Base-by-base conservation (phyloP, 2,329 filamentous ascomycete genomes). In the Fusarium sp. region DNA sequence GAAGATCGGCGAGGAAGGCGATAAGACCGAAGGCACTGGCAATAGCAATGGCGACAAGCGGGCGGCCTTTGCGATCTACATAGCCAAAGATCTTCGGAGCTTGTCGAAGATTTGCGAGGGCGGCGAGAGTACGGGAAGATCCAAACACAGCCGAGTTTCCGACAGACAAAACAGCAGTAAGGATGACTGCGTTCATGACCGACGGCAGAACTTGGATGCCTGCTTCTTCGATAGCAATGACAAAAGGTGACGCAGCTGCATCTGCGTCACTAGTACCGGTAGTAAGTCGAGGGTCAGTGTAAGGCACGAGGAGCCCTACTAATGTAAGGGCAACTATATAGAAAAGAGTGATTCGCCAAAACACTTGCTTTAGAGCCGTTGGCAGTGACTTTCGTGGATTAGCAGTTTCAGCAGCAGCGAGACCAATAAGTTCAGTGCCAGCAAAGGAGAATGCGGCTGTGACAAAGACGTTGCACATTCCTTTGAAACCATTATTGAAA, bases 171-270 rank as follows among this genome's bases (percentile, higher is more conserved):
- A 97, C 94, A 22, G 95, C 92, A 68, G 97, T 89, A 77, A 98
- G 89, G 78, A 98, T 97, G 66, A 98, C 94, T n/a, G 89, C 90
- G 80, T 98, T 98, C 92, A 98, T 97, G 57, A 98, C 87, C 0
- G 92, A 95, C 3, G 94, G 93, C 5, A 98, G 87, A 4, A 91
- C 90, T 44, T 88, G 82, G 74, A 98, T 97, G 11, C 93, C 91
- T 3, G 94, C 94, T 68, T 94, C 91, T 72, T 92, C 85, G 73
- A 97, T 97, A 68, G 95, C 93, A 75, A 98, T 97, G 74, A 98
- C 95, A 79, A 98, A 98, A 3, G 95, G 95, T 5, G 94, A 97
- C 2, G 94, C 92, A 27, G 89, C 89, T 45, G 91, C 88, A 77
- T 94, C 89, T 51, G 87, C 87, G n/a, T 84, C 83, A 58, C 79